A percentile compares a stretch with the other conserved stretches of the same genome.
Evolutionary conservation across 2,329 filamentous ascomycete species (phyloP).

Genomic region (Trichoderma koningiopsis): DNA sequence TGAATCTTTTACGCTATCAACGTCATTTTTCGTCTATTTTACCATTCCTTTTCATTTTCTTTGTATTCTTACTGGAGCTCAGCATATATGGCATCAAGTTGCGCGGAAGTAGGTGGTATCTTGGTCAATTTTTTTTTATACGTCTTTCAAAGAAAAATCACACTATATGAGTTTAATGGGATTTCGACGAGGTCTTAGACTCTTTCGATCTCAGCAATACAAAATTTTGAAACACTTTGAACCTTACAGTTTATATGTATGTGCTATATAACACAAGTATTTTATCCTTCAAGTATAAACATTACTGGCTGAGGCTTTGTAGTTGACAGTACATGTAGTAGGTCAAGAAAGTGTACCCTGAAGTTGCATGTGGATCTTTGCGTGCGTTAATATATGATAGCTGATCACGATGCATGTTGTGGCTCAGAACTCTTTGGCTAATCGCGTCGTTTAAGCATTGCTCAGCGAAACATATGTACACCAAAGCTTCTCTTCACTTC

Average conservation of each 20-base stretch:
- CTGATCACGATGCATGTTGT: too few relatives aligned
- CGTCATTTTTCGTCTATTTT: background rate
- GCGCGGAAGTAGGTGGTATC: background rate
- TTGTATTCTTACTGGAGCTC: conserved; percentile 17
- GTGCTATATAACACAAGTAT: too few relatives aligned
- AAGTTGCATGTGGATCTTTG: too few relatives aligned
- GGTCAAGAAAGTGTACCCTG: too few relatives aligned
- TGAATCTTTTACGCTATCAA: background rate
- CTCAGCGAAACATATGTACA: too few relatives aligned
- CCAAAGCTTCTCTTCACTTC: too few relatives aligned
- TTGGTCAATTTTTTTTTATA: background rate
- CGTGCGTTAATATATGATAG: too few relatives aligned
- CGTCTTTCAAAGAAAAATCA: background rate
- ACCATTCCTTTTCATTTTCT: background rate
- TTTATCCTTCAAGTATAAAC: too few relatives aligned
- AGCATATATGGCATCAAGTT: conserved; percentile 2
- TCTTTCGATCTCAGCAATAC: background rate
- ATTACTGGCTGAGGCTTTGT: too few relatives aligned
- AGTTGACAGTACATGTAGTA: too few relatives aligned
- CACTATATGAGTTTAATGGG: conserved; percentile 4
- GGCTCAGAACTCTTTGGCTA: too few relatives aligned
- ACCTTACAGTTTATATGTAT: background rate
- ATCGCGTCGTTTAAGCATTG: too few relatives aligned
- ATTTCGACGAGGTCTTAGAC: background rate
- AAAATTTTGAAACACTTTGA: background rate